These are phyloP conservation scores for Haberlea rhodopensis DNA, from an alignment of 257 asterid genomes.

Conservation along the genomic window DNA sequence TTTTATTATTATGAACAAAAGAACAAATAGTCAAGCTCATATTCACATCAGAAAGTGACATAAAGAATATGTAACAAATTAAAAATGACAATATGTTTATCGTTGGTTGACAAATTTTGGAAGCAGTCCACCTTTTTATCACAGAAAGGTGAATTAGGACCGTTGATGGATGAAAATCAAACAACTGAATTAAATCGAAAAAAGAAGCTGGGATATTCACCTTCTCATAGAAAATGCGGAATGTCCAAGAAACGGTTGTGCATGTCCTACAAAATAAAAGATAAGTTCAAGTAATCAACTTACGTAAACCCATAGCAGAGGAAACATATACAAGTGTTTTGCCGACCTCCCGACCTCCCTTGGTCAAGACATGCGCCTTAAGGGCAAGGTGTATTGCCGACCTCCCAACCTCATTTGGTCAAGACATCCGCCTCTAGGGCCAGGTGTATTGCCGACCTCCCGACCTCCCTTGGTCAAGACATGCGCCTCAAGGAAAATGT, in stretches of 20 bases:
- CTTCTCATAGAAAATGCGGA: slow-evolving; percentile 82
- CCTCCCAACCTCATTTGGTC: too few relatives aligned
- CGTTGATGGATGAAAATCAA: slow-evolving; percentile 12
- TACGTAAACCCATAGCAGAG: not conserved
- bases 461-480: too few relatives aligned
- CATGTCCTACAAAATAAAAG: slow-evolving; percentile 49
- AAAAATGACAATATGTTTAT: not conserved
- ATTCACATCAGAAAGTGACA: not conserved
- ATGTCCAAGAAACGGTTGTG: slow-evolving; percentile 84
- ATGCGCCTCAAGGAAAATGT: too few relatives aligned
- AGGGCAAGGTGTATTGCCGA: too few relatives aligned
- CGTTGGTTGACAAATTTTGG: not conserved
- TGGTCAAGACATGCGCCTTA: too few relatives aligned
- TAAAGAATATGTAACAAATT: slow-evolving; percentile 14
- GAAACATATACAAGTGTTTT: too few relatives aligned
- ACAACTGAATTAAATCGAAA: not conserved
- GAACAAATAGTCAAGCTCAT: too few relatives aligned
- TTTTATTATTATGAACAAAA: too few relatives aligned
- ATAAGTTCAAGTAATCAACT: not conserved
- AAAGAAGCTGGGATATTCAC: slow-evolving; percentile 30
- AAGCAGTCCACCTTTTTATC: not conserved
- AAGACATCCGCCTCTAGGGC: too few relatives aligned
- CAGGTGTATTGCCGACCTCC: too few relatives aligned
- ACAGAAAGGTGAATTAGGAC: not conserved
- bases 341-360: too few relatives aligned